phyloP scores from a whole-genome alignment of 2,329 filamentous ascomycete species.

The Alternaria brassicicola region DNA sequence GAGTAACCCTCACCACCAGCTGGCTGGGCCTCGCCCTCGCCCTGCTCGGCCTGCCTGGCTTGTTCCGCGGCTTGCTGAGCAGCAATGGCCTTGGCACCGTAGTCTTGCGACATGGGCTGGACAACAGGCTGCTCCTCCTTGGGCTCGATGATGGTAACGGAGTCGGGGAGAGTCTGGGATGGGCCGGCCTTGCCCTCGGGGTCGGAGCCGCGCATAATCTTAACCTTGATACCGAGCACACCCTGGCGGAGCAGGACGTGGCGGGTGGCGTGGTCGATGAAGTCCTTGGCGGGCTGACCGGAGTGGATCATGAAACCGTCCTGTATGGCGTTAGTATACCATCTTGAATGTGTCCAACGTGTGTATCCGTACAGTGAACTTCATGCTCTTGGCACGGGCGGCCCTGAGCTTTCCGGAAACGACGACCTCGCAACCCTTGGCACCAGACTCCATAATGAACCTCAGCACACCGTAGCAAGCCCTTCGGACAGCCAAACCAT shows the following conservation, averaged over 20 bases:
- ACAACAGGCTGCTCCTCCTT: conserved; percentile 98
- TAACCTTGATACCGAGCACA: conserved; percentile 99
- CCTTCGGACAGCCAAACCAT: conserved; percentile 97
- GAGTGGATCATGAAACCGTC: conserved; percentile 99
- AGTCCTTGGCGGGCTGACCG: conserved; percentile 98
- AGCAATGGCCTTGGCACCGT: conserved; percentile 86
- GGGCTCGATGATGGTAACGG: conserved; percentile 99
- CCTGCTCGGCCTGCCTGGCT: conserved; percentile 65
- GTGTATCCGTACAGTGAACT: conserved; percentile 83
- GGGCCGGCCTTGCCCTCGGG: conserved; percentile 98
- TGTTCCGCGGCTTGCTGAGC: conserved; percentile 70
- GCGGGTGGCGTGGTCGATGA: conserved; percentile 97
- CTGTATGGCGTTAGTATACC: conserved; percentile 47
- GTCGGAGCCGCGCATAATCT: conserved; percentile 99
- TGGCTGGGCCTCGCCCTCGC: conserved; percentile 56
- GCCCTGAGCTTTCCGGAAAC: conserved; percentile 99
- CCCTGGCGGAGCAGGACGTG: conserved; percentile 99
- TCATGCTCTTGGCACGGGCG: conserved; percentile 99
- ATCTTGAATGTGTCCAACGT: neutral
- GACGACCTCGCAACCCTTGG: conserved; percentile 99
- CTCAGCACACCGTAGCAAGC: conserved; percentile 99
- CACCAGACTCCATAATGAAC: conserved; percentile 99
- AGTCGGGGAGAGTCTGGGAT: conserved; percentile 96
- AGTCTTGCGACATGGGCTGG: conserved; percentile 97
- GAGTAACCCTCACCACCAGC: conserved; percentile 39